phyloP scores from a whole-genome alignment of 2,329 filamentous ascomycete species.

The Ascochyta pisi region DNA sequence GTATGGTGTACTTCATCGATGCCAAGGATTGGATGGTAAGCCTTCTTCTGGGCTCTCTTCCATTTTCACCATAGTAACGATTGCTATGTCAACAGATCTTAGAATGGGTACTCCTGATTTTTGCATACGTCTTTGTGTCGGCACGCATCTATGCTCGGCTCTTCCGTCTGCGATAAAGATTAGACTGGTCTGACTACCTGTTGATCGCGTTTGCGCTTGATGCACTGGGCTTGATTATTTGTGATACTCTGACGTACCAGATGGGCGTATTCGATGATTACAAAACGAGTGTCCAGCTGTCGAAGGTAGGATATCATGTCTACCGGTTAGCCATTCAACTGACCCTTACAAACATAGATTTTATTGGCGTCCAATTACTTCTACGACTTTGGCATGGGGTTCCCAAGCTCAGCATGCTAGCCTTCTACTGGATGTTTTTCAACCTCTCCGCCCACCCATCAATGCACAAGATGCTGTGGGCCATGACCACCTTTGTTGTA shows the following conservation, averaged over 20 bases:
- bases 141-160: slow-evolving; percentile 25
- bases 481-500: slow-evolving; percentile 27
- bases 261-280: slow-evolving; percentile 31
- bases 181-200: slow-evolving; percentile 27
- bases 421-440: slow-evolving; percentile 34
- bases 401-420: slow-evolving; percentile 35
- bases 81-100: slow-evolving; percentile 17
- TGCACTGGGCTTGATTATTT: slow-evolving; percentile 18
- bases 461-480: slow-evolving; percentile 32
- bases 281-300: slow-evolving; percentile 25
- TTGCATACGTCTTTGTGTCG: slow-evolving; percentile 29
- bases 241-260: slow-evolving; percentile 27
- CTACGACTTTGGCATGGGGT: slow-evolving; percentile 35
- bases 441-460: slow-evolving; percentile 25
- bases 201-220: slow-evolving; percentile 21
- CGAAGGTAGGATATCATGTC: slow-evolving; percentile 19
- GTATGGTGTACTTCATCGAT: slow-evolving; percentile 24
- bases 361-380: slow-evolving; percentile 35
- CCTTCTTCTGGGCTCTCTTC: neutral
- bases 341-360: slow-evolving; percentile 14
- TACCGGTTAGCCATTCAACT: no score
- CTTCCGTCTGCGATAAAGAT: slow-evolving; percentile 22
- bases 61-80: no score
- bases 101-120: slow-evolving; percentile 28
- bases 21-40: slow-evolving; percentile 29